Conservation (phyloP, 257 asterid genomes). For the Coffea eugenioides region DNA sequence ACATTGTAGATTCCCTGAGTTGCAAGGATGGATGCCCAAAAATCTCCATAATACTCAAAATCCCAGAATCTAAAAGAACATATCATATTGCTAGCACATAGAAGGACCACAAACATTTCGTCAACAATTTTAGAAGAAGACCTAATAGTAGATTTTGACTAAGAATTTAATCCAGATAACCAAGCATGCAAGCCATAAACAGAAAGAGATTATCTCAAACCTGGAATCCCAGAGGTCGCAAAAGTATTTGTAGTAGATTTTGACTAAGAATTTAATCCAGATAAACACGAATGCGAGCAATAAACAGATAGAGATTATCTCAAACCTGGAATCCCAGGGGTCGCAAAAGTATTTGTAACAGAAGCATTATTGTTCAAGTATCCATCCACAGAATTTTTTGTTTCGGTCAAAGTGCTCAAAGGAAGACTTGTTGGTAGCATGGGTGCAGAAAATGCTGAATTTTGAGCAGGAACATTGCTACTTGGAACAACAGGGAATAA, state of each 20-base stretch:
- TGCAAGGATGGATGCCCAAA: background rate
- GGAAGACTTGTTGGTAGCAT: slow-evolving; percentile 40
- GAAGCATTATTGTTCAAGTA: slow-evolving; percentile 35
- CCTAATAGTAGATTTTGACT: background rate
- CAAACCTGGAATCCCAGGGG: slow-evolving; percentile 52
- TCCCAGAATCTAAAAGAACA: background rate
- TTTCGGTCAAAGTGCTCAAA: slow-evolving; percentile 38
- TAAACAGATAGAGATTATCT: slow-evolving; percentile 16
- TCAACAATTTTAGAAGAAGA: background rate
- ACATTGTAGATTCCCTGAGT: background rate
- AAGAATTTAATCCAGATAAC: background rate
- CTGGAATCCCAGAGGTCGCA: slow-evolving; percentile 47
- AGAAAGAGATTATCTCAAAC: slow-evolving; percentile 28
- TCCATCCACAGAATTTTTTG: slow-evolving; percentile 37
- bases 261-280: background rate
- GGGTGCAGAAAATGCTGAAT: slow-evolving; percentile 52
- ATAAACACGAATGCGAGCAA: background rate
- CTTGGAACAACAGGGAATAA: slow-evolving; percentile 71
- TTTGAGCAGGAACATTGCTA: slow-evolving; percentile 44
- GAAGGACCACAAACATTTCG: background rate
- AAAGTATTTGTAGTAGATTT: slow-evolving; percentile 6
- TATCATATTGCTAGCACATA: background rate
- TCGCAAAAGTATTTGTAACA: slow-evolving; percentile 36
- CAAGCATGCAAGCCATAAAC: slow-evolving; percentile 2
- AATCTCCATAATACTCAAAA: background rate